Conservation (phyloP, 176 grass and related monocot species). For the Echinochloa phyllopogon region DNA sequence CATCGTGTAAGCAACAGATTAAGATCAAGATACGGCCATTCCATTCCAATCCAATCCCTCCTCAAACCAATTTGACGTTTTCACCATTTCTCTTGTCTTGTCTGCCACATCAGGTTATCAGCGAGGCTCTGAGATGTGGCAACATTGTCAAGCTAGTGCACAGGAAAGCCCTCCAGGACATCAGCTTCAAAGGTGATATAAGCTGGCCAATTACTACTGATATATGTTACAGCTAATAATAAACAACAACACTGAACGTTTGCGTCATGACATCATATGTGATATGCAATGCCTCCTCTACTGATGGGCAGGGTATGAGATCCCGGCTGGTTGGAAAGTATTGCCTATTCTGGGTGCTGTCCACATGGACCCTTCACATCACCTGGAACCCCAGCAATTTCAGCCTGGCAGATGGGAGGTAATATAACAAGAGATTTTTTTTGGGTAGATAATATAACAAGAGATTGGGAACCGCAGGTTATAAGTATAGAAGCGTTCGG, state of each 20-base stretch:
- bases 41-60: background rate
- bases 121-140: conserved; percentile 58
- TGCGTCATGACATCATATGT: no score
- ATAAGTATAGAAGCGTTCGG: no score
- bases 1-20: conserved; percentile 54
- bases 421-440: no score
- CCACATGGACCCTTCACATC: conserved; percentile 55
- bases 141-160: conserved; percentile 71
- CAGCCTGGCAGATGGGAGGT: conserved; percentile 75
- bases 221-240: no score
- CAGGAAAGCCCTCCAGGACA: conserved; percentile 64
- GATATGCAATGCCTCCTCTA: no score
- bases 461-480: no score
- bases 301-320: conserved; percentile 48
- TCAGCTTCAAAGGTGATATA: conserved; percentile 59
- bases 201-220: background rate
- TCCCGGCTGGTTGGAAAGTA: conserved; percentile 75
- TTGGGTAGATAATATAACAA: no score
- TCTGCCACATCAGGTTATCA: conserved; percentile 47
- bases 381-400: conserved; percentile 49
- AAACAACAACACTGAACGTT: no score
- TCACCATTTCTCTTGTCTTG: background rate
- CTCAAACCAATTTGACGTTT: no score
- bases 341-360: conserved; percentile 59
- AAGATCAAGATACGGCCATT: background rate